Conservation (phyloP, 73 alveolate genomes). For the Stentor coeruleus region DNA sequence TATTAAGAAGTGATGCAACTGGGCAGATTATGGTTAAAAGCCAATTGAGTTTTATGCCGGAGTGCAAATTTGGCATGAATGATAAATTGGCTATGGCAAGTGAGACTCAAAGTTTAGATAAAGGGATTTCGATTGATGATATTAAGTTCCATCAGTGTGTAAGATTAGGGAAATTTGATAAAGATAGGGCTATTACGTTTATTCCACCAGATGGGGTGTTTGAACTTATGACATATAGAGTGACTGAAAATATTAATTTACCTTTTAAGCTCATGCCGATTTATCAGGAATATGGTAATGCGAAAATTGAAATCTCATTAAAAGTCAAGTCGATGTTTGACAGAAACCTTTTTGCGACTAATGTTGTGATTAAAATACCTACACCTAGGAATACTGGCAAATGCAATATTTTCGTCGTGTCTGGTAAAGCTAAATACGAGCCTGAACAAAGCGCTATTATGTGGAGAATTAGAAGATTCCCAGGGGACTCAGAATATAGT, state of each 20-base stretch:
- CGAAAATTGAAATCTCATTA: not conserved
- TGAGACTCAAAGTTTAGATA: no score
- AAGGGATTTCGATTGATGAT: not conserved
- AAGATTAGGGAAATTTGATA: no score
- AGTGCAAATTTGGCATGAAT: not conserved
- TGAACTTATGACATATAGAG: not conserved
- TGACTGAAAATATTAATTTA: not conserved
- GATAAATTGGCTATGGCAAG: no score
- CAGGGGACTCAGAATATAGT: not conserved
- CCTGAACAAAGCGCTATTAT: not conserved
- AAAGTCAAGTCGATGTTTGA: not conserved
- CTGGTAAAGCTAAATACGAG: not conserved
- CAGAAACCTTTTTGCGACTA: not conserved
- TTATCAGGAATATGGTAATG: not conserved
- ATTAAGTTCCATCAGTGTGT: not conserved
- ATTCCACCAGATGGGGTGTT: not conserved
- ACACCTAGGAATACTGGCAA: not conserved
- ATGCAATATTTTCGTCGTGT: no score
- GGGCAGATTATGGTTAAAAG: conserved; percentile 93
- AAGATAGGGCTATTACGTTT: not conserved
- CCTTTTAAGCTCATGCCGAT: not conserved
- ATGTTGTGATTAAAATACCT: not conserved
- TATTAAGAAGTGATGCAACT: conserved; percentile 90
- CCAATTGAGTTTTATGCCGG: not conserved
- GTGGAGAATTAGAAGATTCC: conserved; percentile 10